phyloP scores from a whole-genome alignment of 768 basidiomycete species.

The Mycena crocata region DNA sequence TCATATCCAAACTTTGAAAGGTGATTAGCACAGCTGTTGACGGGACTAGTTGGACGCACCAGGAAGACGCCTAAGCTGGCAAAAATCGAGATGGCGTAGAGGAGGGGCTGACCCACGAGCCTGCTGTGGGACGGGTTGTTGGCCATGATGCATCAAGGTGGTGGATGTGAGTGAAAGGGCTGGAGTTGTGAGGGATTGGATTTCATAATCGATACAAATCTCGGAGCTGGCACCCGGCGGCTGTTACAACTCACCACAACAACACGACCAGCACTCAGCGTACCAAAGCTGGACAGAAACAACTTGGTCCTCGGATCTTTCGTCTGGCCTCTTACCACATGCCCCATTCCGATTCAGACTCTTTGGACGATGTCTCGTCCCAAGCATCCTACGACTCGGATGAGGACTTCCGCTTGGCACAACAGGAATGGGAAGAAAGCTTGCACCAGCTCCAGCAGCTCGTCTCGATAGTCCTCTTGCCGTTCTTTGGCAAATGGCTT shows the following conservation, averaged over 20 bases:
- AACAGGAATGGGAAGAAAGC: slow-evolving; percentile 95
- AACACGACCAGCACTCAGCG: no score
- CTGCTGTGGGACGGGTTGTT: slow-evolving; percentile 40
- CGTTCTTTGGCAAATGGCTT: slow-evolving; percentile 89
- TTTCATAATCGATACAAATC: no score
- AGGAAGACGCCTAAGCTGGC: slow-evolving; percentile 89
- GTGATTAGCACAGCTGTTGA: slow-evolving; percentile 21
- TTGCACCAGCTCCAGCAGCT: slow-evolving; percentile 86
- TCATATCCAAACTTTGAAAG: slow-evolving; percentile 80
- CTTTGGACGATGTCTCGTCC: slow-evolving; percentile 70
- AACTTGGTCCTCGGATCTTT: no score
- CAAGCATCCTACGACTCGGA: slow-evolving; percentile 69
- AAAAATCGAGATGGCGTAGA: slow-evolving; percentile 84
- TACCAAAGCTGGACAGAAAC: no score
- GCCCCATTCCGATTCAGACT: slow-evolving; percentile 68
- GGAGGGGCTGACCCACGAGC: slow-evolving; percentile 82
- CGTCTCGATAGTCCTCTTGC: slow-evolving; percentile 82
- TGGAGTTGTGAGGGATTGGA: slow-evolving; percentile 23
- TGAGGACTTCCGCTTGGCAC: slow-evolving; percentile 80
- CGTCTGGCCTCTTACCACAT: no score
- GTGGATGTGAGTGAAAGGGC: slow-evolving; percentile 14
- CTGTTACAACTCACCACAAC: no score
- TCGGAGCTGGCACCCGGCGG: no score
- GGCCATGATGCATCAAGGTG: slow-evolving; percentile 67
- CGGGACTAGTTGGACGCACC: slow-evolving; percentile 55